phyloP scores from a whole-genome alignment of 805 yeast genomes.

The Candida easanensis region DNA sequence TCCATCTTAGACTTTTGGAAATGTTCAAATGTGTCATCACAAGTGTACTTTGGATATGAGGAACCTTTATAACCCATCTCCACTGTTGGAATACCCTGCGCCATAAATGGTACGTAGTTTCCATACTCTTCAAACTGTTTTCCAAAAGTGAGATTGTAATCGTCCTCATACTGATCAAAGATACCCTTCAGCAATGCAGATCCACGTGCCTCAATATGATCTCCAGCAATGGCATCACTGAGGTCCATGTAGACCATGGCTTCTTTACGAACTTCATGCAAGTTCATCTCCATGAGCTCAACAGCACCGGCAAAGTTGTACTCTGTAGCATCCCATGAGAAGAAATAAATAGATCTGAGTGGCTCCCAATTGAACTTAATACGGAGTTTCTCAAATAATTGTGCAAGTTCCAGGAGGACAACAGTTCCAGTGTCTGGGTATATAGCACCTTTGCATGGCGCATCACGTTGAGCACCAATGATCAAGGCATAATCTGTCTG shows the following conservation, averaged over 20 bases:
- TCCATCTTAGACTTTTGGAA: conserved; percentile 49
- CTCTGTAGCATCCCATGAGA: conserved; percentile 78
- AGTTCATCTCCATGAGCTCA: conserved; percentile 63
- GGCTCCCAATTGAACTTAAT: conserved; percentile 77
- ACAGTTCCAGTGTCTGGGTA: conserved; percentile 75
- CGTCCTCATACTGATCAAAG: conserved; percentile 31
- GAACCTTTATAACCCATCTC: conserved; percentile 46
- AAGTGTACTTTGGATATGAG: conserved; percentile 49
- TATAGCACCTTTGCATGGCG: conserved; percentile 72
- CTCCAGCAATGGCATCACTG: conserved; percentile 57
- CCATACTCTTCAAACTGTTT: conserved; percentile 41
- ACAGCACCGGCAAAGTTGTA: conserved; percentile 85
- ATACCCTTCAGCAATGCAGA: conserved; percentile 23
- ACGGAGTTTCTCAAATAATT: conserved; percentile 62
- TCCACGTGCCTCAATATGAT: conserved; percentile 46
- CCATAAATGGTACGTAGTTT: conserved; percentile 67
- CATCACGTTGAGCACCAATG: conserved; percentile 81
- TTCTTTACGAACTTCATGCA: conserved; percentile 52
- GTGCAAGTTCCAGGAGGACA: conserved; percentile 65
- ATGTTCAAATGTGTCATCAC: conserved; percentile 62
- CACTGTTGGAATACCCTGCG: conserved; percentile 65
- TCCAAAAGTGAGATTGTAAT: conserved; percentile 48
- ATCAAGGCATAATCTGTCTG: conserved; percentile 70
- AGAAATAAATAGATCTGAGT: conserved; percentile 74
- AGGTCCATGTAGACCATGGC: conserved; percentile 74